Evolutionary conservation across 805 yeast species (phyloP), one percentile per base, ranked within the genome.

Genomic region (Metschnikowia matae): DNA sequence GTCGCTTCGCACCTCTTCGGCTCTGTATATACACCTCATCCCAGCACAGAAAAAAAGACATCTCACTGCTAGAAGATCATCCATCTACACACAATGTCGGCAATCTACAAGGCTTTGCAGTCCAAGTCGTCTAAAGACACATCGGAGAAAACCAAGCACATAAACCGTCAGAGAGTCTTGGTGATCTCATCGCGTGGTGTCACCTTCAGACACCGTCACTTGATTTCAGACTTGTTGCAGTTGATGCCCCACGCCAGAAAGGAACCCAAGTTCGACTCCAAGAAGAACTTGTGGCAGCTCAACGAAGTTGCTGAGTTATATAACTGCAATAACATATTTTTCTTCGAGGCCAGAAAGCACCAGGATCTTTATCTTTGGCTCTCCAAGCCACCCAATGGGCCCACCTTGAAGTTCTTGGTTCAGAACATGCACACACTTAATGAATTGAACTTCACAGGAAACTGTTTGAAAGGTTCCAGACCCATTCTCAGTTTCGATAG

Each of bases 361-460:
- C 87, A 84, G 69, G 99, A 94, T 71, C 81, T 94, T 63, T 94
- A 94, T 68, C 69, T 94, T 68, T 94, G 97, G 96, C 68, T 94
- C 56, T 82, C 97, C 33, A 92, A 94, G 70, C 94, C 98, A 29
- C 99, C 99, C 40, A 92, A 94, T 67, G 99, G 99, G 1, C 99
- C 99, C 52, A 92, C 97, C 21, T 74, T 88, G 62, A 94, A 94
- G 70, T 92, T 94, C 69, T 94, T 86, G 66, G 80, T 94, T 52
- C 97, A 92, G 71, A 94, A 94, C 70, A 77, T 94, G 71, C 98
- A 94, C 69, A 94, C 98, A 33, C 82, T 90, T 77, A 96, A 91
- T 64, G 99, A 94, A 70, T 77, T 94, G 56, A 91, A 94, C 67
- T 94, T 94, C 73, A 90, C 96, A 11, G 99, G 99, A 46, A 94